Evolutionary conservation across 2,329 filamentous ascomycete species (phyloP), one percentile per base, ranked within the genome.

Genomic region (Hypoxylon sp.): DNA sequence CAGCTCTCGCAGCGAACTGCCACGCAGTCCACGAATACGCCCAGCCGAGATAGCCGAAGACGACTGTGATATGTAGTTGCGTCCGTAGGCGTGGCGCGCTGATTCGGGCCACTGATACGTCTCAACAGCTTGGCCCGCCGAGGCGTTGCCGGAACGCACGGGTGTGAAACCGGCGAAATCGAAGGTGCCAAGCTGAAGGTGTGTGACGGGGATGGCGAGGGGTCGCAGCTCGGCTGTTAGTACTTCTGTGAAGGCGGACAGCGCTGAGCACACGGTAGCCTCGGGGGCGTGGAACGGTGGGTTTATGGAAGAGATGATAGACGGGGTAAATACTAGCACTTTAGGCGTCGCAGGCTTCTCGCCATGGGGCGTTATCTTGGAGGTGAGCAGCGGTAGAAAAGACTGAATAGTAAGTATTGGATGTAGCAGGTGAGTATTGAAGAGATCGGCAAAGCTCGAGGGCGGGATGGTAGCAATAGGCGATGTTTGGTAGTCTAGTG

Each of bases 131-230:
- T 76, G 71, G 23, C 78, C 69, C 15, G 75, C 65, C 66, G 73
- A 49, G 3, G 61, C 30, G 37, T 37, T 44, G 11, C 21, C n/a
- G 5, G 26, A 2, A 49, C 70, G 72, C 9, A 75, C 68, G 19
- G 79, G 80, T 2, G 79, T 79, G 71, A 87, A 85, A 56, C 86
- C 79, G 5, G 85, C 84, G 63, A 93, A 86, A 71, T 97, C 93
- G 68, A 99, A 91, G 15, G 90, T 92, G 51, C 94, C 94, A 1
- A 97, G 84, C 71, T 93, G 91, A 69, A 99, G 80, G 67, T 97
- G 91, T 1, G 89, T 88, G 13, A 97, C 89, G 27, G 88, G 83
- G 43, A 97, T 88, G 42, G 80, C 82, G 25, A 94, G 78, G 3
- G 90, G 85, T 3, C 81, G 79, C 29, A 97, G 81, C 75, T 97